Evolutionary conservation across 768 basidiomycete genomes (phyloP).

Genomic region (Boletus edulis): DNA sequence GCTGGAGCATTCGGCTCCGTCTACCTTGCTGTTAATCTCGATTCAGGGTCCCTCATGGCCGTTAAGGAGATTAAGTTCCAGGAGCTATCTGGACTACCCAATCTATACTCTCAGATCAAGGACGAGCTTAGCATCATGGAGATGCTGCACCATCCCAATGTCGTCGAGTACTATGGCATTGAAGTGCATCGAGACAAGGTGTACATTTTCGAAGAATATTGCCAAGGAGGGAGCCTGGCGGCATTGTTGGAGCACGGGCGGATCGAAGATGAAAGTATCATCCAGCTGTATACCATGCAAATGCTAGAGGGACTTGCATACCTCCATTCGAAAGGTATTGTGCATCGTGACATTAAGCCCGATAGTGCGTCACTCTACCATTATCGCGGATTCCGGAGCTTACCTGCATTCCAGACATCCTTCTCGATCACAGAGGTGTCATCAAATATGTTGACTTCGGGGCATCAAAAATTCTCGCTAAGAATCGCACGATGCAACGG

Average conservation of each 20-base stretch:
- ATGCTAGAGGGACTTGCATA: conserved; percentile 95
- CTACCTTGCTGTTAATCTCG: conserved; percentile 96
- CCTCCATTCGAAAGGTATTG: conserved; percentile 87
- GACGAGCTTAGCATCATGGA: conserved; percentile 98
- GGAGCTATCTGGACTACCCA: conserved; percentile 84
- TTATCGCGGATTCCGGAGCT: conserved; percentile 3
- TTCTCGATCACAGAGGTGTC: conserved; percentile 84
- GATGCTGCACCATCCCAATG: conserved; percentile 94
- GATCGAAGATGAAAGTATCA: conserved; percentile 95
- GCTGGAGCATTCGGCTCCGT: conserved; percentile 99
- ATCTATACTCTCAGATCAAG: conserved; percentile 87
- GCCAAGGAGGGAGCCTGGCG: conserved; percentile 92
- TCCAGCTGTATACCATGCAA: conserved; percentile 94
- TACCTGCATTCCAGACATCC: conserved; percentile 65
- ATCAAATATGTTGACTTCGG: conserved; percentile 99
- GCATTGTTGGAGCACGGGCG: conserved; percentile 87
- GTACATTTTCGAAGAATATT: conserved; percentile 98
- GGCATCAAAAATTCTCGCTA: conserved; percentile 93
- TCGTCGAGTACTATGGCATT: conserved; percentile 98
- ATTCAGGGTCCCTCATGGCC: conserved; percentile 95
- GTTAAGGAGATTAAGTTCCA: conserved; percentile 99
- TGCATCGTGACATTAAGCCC: conserved; percentile 97
- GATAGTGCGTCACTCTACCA: conserved; percentile 69
- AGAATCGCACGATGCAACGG: conserved; percentile 77
- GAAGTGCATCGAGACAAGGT: conserved; percentile 99